Percentiles rank a stretch among this genome's conserved stretches.
phyloP scores from a whole-genome alignment of 768 basidiomycete genomes.

The Pleurotus giganteus region DNA sequence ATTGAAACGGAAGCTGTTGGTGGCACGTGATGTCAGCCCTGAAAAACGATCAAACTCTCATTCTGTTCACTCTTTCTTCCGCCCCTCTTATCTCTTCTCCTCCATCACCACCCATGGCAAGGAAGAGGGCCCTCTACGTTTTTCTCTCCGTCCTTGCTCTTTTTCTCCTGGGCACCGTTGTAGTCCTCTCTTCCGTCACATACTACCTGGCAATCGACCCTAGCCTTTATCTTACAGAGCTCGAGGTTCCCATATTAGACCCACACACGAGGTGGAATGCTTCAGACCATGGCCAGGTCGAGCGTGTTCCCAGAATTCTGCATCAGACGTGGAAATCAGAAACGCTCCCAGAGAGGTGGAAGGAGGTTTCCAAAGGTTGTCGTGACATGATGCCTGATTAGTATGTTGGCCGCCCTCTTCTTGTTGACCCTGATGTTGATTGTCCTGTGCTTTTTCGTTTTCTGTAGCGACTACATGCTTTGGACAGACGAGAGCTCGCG shows the following conservation, averaged over 20 bases:
- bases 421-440: constrained; percentile 12
- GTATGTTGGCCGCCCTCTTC: constrained; percentile 47
- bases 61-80: constrained; percentile 12
- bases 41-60: constrained; percentile 1
- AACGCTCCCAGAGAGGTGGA: constrained; percentile 80
- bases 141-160: constrained; percentile 59
- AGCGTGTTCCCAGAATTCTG: constrained; percentile 87
- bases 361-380: constrained; percentile 77
- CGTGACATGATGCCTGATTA: constrained; percentile 94
- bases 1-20: not conserved
- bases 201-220: constrained; percentile 84
- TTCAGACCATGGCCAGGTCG: constrained; percentile 55
- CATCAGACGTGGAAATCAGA: constrained; percentile 99
- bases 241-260: constrained; percentile 62
- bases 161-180: constrained; percentile 82
- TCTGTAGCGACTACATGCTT: constrained; percentile 84
- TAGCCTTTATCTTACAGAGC: constrained; percentile 76
- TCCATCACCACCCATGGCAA: constrained; percentile 35
- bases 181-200: constrained; percentile 89
- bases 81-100: constrained; percentile 14
- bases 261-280: constrained; percentile 63
- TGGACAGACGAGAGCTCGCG: constrained; percentile 95
- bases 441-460: constrained; percentile 13
- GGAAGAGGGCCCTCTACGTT: constrained; percentile 41
- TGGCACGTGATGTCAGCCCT: constrained; percentile 5